Evolutionary conservation across 2,329 filamentous ascomycete species (phyloP).

Genomic region (Stagonosporopsis chrysanthemi): DNA sequence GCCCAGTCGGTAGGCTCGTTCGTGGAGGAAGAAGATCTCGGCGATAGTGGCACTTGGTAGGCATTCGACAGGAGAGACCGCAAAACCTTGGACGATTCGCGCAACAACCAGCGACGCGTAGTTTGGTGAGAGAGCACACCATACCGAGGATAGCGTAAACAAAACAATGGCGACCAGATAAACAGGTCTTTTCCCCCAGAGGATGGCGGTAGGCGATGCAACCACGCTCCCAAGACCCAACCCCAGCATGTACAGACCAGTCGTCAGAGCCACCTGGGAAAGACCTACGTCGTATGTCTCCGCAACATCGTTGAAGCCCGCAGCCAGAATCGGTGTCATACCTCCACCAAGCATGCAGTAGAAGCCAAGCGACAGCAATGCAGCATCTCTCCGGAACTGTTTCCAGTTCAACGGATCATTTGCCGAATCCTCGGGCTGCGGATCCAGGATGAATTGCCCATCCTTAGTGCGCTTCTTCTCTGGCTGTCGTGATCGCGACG

Average conservation of each 20-base stretch:
- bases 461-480: conserved; percentile 79
- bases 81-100: conserved; percentile 85
- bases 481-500: conserved; percentile 28
- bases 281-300: conserved; percentile 70
- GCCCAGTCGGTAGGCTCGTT: conserved; percentile 89
- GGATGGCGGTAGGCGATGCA: conserved; percentile 86
- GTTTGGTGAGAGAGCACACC: conserved; percentile 85
- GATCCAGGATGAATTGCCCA: conserved; percentile 85
- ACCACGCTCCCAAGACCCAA: conserved; percentile 84
- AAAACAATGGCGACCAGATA: conserved; percentile 80
- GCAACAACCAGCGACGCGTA: conserved; percentile 82
- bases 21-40: conserved; percentile 95
- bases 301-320: conserved; percentile 85
- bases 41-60: conserved; percentile 92
- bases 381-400: conserved; percentile 77
- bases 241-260: conserved; percentile 93
- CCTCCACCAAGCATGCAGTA: conserved; percentile 94
- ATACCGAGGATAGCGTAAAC: conserved; percentile 79
- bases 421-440: conserved; percentile 86
- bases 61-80: conserved; percentile 89
- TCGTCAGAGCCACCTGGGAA: conserved; percentile 81
- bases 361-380: conserved; percentile 82
- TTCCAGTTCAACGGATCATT: conserved; percentile 97
- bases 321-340: conserved; percentile 88
- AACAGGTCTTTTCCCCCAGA: conserved; percentile 89